Evolutionary conservation across 2,329 filamentous ascomycete genomes (phyloP), one percentile per base, ranked within the genome.

Genomic region (Cladosporium austrohemisphaericum): DNA sequence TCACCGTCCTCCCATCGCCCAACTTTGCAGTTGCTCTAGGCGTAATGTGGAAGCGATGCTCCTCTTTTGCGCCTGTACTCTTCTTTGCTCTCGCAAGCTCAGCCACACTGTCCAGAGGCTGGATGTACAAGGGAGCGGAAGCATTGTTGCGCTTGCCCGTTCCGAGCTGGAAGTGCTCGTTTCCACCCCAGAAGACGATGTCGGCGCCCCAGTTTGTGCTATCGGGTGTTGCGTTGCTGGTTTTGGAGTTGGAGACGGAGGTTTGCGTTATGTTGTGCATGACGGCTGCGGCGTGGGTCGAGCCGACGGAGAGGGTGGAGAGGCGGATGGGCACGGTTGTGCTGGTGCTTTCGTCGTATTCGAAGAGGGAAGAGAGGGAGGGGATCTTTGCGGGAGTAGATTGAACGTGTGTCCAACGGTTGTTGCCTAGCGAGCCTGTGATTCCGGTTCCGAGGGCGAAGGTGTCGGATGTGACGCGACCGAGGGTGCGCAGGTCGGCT

Each of bases 161-260:
- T 10, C 93, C 93, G 20, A 98, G 79, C 70, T 98, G 93, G 68
- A 86, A 96, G 65, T 85, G 81, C 71, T 97, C 91, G 62, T 97
- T 98, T 46, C 89, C 89, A 54, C 93, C 93, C 88, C 91, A 98
- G 75, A 88, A 94, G 1, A 97, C 67, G 23, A 91, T 84, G 65
- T 97, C 93, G 4, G 86, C 83, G 41, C 93, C 93, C 81, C 84
- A 95, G 65, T 93, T 91, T 1, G 84, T 88, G 60, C 90, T 86
- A 56, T 87, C 85, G 7, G 38, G 26, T 19, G 38, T 41, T 1
- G 77, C 76, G 13, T 67, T 59, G 59, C 53, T 68, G 47, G 64
- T 69, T 53, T 60, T 65, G 2, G 76, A 71, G 1, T 83, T 77
- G 13, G 75, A 71, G 25, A 59, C 55, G 50, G 65, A 64, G 5